These are phyloP conservation scores for Delonix regia DNA, from an alignment of 306 rosid species.

Conservation along the genomic window DNA sequence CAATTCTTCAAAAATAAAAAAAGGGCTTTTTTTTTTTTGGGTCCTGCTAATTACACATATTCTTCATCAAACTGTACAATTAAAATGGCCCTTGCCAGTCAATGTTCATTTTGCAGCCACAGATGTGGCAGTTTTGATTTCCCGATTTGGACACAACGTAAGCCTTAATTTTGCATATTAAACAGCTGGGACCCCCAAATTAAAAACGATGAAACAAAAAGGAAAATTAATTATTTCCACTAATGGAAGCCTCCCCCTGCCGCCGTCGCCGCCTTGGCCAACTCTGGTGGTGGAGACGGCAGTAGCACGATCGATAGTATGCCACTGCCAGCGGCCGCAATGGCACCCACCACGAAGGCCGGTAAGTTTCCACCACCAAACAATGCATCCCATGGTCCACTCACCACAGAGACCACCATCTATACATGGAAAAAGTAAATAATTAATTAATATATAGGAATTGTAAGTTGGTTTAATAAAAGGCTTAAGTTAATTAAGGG, in stretches of 20 bases:
- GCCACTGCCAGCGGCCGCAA: constrained; percentile 66
- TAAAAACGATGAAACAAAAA: neutral
- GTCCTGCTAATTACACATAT: neutral
- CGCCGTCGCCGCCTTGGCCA: constrained; percentile 37
- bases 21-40: neutral
- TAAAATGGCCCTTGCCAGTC: neutral
- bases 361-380: constrained; percentile 93
- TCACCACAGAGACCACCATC: constrained; percentile 72
- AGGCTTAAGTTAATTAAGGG: too few relatives aligned
- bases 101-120: neutral
- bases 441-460: neutral
- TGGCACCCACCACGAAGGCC: constrained; percentile 76
- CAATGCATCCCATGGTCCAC: constrained; percentile 75
- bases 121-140: neutral
- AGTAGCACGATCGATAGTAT: constrained; percentile 61
- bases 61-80: neutral
- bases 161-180: neutral
- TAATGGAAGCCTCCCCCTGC: constrained; percentile 44
- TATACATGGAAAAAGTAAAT: constrained; percentile 15
- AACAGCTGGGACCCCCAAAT: neutral
- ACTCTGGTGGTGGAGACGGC: constrained; percentile 71
- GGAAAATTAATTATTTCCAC: neutral
- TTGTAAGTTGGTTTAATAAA: too few relatives aligned
- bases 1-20: neutral
- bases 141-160: neutral